Base-by-base conservation (phyloP, 129 eudicot species). In the Silybum marianum region DNA sequence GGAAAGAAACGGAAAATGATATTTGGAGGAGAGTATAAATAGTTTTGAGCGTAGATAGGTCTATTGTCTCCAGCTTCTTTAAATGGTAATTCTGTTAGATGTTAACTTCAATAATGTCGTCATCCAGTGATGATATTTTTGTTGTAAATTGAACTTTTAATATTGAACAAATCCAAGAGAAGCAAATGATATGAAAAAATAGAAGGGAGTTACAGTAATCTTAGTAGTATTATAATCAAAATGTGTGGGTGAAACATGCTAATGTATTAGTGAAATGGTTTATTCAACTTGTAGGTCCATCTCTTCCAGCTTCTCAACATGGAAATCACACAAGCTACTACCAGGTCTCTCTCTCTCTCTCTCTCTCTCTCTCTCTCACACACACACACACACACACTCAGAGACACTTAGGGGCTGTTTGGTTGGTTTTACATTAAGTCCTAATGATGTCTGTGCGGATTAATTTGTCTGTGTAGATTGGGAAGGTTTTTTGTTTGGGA, bases 241-340 rank as follows among this genome's bases (percentile, higher is more conserved):
- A 22, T 30, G 36, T 40, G 48, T 40, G 48, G 48, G 48, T 40
- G 48, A 40, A 39, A 39, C 72, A 13, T 44, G 51, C 9, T 74
- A 80, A 80, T 80, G 38, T 80, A 38, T 44, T 76, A 71, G 39
- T 14, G 38, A 38, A 58, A 58, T 58, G 60, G n/a, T 48, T 26
- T 38, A 77, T 83, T 24, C 80, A 76, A 82, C 73, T 77, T 65
- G 21, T 42, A 84, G 90, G 86, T 73, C 60, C 84, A 25, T 38
- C 81, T n/a, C 38, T 70, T 81, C 82, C 82, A 28, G 81, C 84
- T 74, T 81, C 83, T 78, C 78, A 83, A 66, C 79, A 65, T 54
- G 81, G 77, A 66, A 69, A 21, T 70, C 78, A 54, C 84, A 66
- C 83, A 66, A 68, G 78, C 72, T 82, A 77, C 75, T 77, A 80